Evolutionary conservation across 2,329 filamentous ascomycete genomes (phyloP), one percentile per base, ranked within the genome.

Genomic region (Tolypocladium tropicale): DNA sequence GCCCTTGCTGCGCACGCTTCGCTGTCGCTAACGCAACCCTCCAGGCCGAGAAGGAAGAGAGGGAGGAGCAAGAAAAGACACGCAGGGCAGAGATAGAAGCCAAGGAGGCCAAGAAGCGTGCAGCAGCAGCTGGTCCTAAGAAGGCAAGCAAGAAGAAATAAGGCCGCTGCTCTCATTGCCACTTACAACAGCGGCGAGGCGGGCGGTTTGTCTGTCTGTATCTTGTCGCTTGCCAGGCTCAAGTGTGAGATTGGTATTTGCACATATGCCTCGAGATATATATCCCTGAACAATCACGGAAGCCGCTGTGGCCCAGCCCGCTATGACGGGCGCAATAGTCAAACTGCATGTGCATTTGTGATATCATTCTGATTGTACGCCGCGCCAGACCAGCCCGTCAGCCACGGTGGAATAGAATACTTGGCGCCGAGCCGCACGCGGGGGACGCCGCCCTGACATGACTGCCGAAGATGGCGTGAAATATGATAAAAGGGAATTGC

Each of bases 21-120:
- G 18, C 25, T 30, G 46, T 18, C n/a, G 46, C 25, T 49, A n/a
- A 18, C 6, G 53, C 5, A 33, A 37, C 16, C 4, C 28, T 9
- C 33, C 51, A 82, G 81, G 81, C 80, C 10, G 81, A 84, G 68
- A 79, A 78, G 60, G 80, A 84, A 64, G 80, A 82, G 66, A 74
- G 65, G 51, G 80, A 83, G 2, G 79, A 74, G 16, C 71, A 73
- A 56, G 79, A 82, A 56, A 75, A 74, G 62, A 68, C 68, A 11
- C 75, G 76, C 62, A 74, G 68, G 64, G 68, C 72, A 3, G 78
- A 83, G 67, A 73, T 81, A 36, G 79, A 82, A 43, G 78, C 76
- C 2, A 77, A 70, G 63, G 79, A 83, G 67, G 78, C 79, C 49
- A 82, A 81, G 74, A 75, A 74, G 68, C 77, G 80, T 32, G 77